Evolutionary conservation across 768 basidiomycete species (phyloP).

Genomic region (Mycena chlorophos): DNA sequence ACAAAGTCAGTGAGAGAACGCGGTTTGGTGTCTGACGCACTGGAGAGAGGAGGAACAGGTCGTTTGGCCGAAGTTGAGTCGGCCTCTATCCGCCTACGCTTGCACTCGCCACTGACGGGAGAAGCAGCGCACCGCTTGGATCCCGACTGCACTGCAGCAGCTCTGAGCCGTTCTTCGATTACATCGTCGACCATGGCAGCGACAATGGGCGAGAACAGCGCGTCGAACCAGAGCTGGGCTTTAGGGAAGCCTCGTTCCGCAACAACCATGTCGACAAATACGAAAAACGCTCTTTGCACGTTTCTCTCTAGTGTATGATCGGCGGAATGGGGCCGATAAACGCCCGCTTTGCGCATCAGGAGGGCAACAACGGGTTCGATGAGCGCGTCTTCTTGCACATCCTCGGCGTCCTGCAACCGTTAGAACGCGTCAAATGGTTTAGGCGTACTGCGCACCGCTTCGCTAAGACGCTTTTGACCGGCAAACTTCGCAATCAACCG

Average conservation of each 20-base stretch:
- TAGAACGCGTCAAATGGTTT: neutral
- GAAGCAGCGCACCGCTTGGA: too few species aligned
- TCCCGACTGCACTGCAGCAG: neutral
- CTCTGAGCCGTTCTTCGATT: too few species aligned
- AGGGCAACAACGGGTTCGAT: conserved; percentile 5
- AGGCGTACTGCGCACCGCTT: neutral
- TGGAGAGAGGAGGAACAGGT: neutral
- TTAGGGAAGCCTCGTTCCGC: conserved; percentile 8
- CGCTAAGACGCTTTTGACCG: neutral
- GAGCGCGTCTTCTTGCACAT: conserved; percentile 9
- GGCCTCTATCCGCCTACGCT: neutral
- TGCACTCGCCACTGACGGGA: neutral
- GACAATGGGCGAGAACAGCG: conserved; percentile 8
- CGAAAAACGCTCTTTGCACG: conserved; percentile 7
- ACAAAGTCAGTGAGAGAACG: neutral
- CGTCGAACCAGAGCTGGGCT: conserved; percentile 9
- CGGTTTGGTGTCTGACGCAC: neutral
- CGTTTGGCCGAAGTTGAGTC: neutral
- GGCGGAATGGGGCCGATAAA: neutral
- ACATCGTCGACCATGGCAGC: conserved; percentile 1
- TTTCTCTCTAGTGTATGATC: neutral
- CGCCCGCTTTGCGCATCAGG: conserved; percentile 9
- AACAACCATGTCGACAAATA: conserved; percentile 14
- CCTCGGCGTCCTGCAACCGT: conserved; percentile 3
- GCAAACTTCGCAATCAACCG: neutral